A percentile compares a stretch with the other conserved stretches of the same genome.
Evolutionary conservation across 1,284 basidiomycete genomes (phyloP).

Genomic region (Trichosporon sp.): DNA sequence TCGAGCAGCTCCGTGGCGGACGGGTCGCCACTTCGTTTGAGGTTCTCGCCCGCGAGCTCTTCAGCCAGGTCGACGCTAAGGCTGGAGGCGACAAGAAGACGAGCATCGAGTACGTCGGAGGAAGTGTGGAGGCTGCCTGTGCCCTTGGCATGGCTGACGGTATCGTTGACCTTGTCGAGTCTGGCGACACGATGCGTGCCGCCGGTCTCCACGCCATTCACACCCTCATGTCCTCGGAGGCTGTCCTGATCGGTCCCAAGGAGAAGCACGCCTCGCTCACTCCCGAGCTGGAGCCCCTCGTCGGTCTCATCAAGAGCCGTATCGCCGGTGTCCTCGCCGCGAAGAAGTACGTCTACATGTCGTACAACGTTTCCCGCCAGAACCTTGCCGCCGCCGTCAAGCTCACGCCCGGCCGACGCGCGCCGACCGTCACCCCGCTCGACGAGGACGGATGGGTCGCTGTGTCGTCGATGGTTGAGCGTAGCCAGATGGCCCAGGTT

Average conservation of each 20-base stretch:
- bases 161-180: constrained; percentile 68
- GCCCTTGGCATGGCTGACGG: constrained; percentile 95
- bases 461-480: constrained; percentile 90
- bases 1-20: constrained; percentile 83
- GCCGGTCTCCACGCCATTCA: constrained; percentile 92
- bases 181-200: constrained; percentile 99
- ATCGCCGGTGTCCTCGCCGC: constrained; percentile 94
- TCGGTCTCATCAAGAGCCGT: constrained; percentile 79
- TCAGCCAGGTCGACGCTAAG: constrained; percentile 70
- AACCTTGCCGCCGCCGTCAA: constrained; percentile 66
- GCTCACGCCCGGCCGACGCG: constrained; percentile 86
- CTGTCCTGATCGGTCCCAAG: constrained; percentile 86
- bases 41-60: constrained; percentile 79
- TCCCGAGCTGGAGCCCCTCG: constrained; percentile 63
- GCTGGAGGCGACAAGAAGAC: constrained; percentile 64
- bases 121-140: constrained; percentile 97
- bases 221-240: constrained; percentile 84
- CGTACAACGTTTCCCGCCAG: constrained; percentile 82
- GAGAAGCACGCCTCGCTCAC: constrained; percentile 67
- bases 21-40: constrained; percentile 95
- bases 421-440: constrained; percentile 85
- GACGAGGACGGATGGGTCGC: constrained; percentile 83
- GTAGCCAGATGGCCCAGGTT: constrained; percentile 75
- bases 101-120: constrained; percentile 91
- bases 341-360: constrained; percentile 80